Evolutionary conservation across 1,139 yeast species (phyloP).

Genomic region (Yamadazyma triangularis): DNA sequence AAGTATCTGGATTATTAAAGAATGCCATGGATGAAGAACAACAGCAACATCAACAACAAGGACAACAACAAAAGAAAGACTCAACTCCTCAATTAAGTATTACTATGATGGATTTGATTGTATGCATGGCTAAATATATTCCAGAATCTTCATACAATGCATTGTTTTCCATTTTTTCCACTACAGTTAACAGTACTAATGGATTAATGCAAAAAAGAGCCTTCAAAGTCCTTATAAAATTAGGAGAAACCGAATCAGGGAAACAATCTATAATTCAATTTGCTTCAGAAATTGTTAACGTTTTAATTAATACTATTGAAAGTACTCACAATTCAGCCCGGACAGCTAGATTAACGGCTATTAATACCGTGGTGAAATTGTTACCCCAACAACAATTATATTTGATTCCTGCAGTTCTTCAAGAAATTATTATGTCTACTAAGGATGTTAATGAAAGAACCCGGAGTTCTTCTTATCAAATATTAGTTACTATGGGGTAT

Average conservation of each 20-base stretch:
- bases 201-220: conserved; percentile 85
- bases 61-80: conserved; percentile 10
- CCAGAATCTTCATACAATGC: conserved; percentile 70
- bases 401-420: conserved; percentile 76
- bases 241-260: conserved; percentile 71
- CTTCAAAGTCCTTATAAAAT: conserved; percentile 69
- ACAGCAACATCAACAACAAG: too few relatives aligned
- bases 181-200: conserved; percentile 56
- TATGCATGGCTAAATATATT: conserved; percentile 79
- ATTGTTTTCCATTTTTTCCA: conserved; percentile 70
- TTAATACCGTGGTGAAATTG: conserved; percentile 54
- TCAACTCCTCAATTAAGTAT: conserved; percentile 55
- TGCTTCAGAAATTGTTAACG: conserved; percentile 54
- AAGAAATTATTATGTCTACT: conserved; percentile 89
- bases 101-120: conserved; percentile 88
- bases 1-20: conserved; percentile 75
- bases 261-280: conserved; percentile 45
- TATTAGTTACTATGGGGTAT: conserved; percentile 77
- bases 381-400: conserved; percentile 61
- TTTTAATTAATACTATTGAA: conserved; percentile 56
- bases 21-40: conserved; percentile 71
- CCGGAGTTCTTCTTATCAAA: conserved; percentile 73
- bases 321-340: conserved; percentile 70
- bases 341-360: conserved; percentile 71
- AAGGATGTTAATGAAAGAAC: conserved; percentile 92